Evolutionary conservation across 176 grass and related monocot species (phyloP).

Genomic region (Eragrostis nindensis): DNA sequence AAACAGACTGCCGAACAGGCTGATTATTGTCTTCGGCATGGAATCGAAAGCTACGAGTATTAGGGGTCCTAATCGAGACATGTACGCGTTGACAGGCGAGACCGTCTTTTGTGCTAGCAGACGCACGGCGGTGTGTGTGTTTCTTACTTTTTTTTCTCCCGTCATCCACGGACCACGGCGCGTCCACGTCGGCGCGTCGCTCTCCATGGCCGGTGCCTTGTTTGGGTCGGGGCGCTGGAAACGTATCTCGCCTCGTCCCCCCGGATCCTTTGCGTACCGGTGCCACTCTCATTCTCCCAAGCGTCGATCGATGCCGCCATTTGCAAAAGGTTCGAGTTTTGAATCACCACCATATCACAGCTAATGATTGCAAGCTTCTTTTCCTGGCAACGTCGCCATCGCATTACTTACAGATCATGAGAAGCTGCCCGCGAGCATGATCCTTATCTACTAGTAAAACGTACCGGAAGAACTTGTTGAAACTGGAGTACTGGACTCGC

Average conservation of each 20-base stretch:
- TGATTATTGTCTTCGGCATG: too few relatives aligned
- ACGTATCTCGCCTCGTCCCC: not conserved
- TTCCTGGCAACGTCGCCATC: not conserved
- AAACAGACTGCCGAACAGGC: too few relatives aligned
- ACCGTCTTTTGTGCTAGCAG: not conserved
- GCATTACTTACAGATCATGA: not conserved
- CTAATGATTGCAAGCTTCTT: conserved; percentile 5
- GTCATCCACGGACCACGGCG: not conserved
- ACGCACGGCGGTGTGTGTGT: conserved; percentile 7
- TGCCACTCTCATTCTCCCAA: not conserved
- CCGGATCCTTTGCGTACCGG: not conserved
- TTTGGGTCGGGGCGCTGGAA: not conserved
- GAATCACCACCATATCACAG: not conserved
- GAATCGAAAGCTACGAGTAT: not conserved
- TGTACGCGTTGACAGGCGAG: too few relatives aligned
- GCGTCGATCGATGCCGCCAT: not conserved
- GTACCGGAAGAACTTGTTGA: too few relatives aligned
- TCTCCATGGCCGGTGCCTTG: conserved; percentile 21
- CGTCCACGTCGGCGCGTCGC: conserved; percentile 22
- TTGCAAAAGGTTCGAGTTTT: not conserved
- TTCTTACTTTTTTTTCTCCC: not conserved
- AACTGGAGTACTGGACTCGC: too few relatives aligned
- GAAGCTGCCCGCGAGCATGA: not conserved
- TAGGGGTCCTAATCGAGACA: not conserved
- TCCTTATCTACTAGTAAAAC: not conserved